Evolutionary conservation across 108 stramenopile species (phyloP), one percentile per base, ranked within the genome.

Genomic region (Tribonema minus): DNA sequence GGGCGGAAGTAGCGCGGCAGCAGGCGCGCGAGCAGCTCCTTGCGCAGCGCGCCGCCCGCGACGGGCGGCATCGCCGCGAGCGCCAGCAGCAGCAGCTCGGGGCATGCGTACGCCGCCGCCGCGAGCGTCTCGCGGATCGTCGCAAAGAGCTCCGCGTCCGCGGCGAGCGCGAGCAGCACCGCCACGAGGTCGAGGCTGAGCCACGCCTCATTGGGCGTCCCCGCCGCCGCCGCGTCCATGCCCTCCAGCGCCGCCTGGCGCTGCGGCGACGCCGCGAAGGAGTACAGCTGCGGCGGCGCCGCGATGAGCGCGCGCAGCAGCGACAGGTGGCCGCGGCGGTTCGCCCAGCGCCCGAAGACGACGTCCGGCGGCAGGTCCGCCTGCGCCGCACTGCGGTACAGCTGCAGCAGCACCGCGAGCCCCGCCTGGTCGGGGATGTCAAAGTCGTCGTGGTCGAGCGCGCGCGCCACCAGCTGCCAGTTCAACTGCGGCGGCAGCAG

Each of bases 1-100:
- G 95, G 94, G 69, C 89, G 86, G 81, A 96, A 96, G 83, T 94
- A 94, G 23, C 93, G 69, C 0, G 93, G 93, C 68, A 94, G 92
- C 66, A 96, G 88, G 68, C 92, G 91, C 46, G 91, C 72, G 91
- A 96, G 94, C 68, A 94, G 70, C 71, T 96, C 95, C 91, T 71
- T 88, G 81, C 64, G 86, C 88, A 76, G 78, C 65, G 28, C 87
- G 20, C 73, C 77, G 32, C 58, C 46, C 31, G 38, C 59, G 25
- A 61, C 76, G 39, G 7, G 63, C 2, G 74, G 64, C 65, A 58
- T 78, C 40, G 58, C 41, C 68, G 66, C 69, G 61, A 60, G 62
- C 34, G 65, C 81, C 9, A 58, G 73, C 26, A 60, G 80, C 73
- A 60, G 84, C 62, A 58, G 34, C 54, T 60, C 87, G 32, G 46